phyloP scores from a whole-genome alignment of 192 early-diverging fungal genomes.

The Lobosporangium transversale region DNA sequence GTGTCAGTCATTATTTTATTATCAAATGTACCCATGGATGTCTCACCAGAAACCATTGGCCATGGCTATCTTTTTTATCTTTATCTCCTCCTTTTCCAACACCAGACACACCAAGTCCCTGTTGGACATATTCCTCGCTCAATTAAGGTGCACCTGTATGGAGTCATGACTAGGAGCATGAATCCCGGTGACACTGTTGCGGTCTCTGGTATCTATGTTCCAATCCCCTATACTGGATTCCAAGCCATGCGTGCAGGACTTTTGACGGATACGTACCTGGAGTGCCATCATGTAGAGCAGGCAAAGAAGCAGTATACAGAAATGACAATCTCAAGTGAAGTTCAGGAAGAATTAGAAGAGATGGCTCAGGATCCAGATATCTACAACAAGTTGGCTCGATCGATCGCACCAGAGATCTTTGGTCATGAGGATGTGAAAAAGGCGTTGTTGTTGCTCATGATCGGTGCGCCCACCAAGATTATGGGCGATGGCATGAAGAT shows the following conservation, averaged over 20 bases:
- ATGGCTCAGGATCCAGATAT: constrained; percentile 74
- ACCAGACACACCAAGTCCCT: constrained; percentile 98
- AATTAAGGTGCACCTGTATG: constrained; percentile 92
- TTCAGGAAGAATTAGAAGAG: constrained; percentile 63
- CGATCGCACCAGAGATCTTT: constrained; percentile 91
- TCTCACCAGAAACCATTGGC: no score
- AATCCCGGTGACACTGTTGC: constrained; percentile 90
- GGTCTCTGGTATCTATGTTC: constrained; percentile 89
- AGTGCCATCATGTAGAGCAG: constrained; percentile 86
- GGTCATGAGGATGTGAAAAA: constrained; percentile 95
- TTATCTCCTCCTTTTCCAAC: not conserved
- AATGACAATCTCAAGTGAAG: constrained; percentile 71
- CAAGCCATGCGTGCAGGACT: constrained; percentile 89
- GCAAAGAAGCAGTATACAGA: constrained; percentile 93
- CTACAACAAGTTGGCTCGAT: constrained; percentile 79
- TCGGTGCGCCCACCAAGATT: constrained; percentile 83
- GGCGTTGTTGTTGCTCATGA: constrained; percentile 84
- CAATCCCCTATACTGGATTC: constrained; percentile 94
- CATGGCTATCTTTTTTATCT: not conserved
- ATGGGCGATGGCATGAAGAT: constrained; percentile 95
- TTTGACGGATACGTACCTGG: constrained; percentile 94
- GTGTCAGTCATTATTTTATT: no score
- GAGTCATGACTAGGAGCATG: constrained; percentile 77
- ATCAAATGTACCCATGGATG: no score
- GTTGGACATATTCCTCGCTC: constrained; percentile 98